Evolutionary conservation across 1,284 basidiomycete species (phyloP).

Genomic region (Singerocomus inundabilis): DNA sequence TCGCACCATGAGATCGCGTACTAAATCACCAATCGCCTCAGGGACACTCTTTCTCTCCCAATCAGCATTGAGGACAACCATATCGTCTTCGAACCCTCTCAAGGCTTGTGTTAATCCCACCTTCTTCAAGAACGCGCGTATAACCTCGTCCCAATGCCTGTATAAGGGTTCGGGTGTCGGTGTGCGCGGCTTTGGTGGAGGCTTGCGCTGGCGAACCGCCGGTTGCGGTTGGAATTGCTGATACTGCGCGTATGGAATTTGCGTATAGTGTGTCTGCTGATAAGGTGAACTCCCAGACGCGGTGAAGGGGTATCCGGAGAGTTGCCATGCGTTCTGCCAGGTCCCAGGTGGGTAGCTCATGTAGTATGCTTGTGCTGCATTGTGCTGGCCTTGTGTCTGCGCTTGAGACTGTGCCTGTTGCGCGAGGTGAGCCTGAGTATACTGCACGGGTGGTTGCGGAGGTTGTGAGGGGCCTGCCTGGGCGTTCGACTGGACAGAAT

Average conservation of each 20-base stretch:
- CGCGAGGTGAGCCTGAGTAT: slow-evolving; percentile 19
- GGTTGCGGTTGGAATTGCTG: slow-evolving; percentile 34
- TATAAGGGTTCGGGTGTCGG: slow-evolving; percentile 42
- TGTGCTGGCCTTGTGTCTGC: slow-evolving; percentile 29
- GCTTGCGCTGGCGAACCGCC: slow-evolving; percentile 31
- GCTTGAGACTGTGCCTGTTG: slow-evolving; percentile 20
- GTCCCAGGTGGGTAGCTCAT: slow-evolving; percentile 33
- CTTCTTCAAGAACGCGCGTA: slow-evolving; percentile 53
- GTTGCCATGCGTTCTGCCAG: slow-evolving; percentile 36
- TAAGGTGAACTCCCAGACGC: slow-evolving; percentile 31
- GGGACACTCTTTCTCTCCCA: slow-evolving; percentile 61
- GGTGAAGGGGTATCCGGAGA: slow-evolving; percentile 33
- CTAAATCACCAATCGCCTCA: slow-evolving; percentile 51
- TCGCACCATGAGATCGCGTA: slow-evolving; percentile 53
- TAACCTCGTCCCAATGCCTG: slow-evolving; percentile 60
- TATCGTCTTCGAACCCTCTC: slow-evolving; percentile 65
- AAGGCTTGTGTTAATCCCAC: slow-evolving; percentile 61
- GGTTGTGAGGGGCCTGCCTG: slow-evolving; percentile 22
- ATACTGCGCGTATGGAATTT: slow-evolving; percentile 34
- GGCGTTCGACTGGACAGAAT: slow-evolving; percentile 7
- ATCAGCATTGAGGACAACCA: slow-evolving; percentile 64
- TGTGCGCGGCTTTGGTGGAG: slow-evolving; percentile 28
- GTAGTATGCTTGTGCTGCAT: slow-evolving; percentile 30
- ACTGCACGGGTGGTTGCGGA: slow-evolving; percentile 17
- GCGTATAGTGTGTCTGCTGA: slow-evolving; percentile 34